Percentiles rank a stretch among this genome's conserved stretches.
These are phyloP conservation scores for Kwoniella dejecticola DNA, from an alignment of 768 basidiomycete genomes.

Conservation along the genomic window DNA sequence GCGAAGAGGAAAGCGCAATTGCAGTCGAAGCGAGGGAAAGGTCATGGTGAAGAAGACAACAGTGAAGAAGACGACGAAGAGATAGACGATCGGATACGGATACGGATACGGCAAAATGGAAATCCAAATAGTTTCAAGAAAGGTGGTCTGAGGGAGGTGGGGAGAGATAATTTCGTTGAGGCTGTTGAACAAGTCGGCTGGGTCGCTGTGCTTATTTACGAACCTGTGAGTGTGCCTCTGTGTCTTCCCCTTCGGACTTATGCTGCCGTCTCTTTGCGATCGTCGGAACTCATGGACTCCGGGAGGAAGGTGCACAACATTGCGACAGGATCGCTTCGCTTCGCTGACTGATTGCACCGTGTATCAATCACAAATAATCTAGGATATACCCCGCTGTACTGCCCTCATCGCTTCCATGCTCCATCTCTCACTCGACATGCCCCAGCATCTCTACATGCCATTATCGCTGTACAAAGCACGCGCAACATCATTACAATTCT, in stretches of 20 bases:
- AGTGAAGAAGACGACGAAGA: constrained; percentile 12
- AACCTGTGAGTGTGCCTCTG: constrained; percentile 53
- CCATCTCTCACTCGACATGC: constrained; percentile 35
- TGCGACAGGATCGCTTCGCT: too few relatives aligned
- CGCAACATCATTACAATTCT: constrained; percentile 47
- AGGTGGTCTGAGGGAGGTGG: constrained; percentile 45
- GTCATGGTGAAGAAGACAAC: background rate
- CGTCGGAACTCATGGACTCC: too few relatives aligned
- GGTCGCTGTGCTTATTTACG: constrained; percentile 51
- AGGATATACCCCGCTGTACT: constrained; percentile 49
- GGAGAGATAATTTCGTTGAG: constrained; percentile 40
- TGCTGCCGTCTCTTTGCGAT: background rate
- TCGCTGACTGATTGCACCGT: too few relatives aligned
- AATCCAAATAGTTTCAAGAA: constrained; percentile 8
- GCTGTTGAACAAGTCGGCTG: constrained; percentile 51
- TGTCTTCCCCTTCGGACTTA: too few relatives aligned
- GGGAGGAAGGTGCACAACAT: too few relatives aligned
- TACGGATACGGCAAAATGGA: background rate
- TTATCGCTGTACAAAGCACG: constrained; percentile 41
- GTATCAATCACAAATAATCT: too few relatives aligned
- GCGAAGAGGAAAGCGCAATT: constrained; percentile 25
- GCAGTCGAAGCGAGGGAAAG: background rate
- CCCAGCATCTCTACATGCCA: constrained; percentile 16
- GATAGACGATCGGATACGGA: constrained; percentile 6
- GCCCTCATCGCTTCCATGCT: constrained; percentile 35